Evolutionary conservation across 768 basidiomycete species (phyloP).

Genomic region (Lanmaoa rubissima): DNA sequence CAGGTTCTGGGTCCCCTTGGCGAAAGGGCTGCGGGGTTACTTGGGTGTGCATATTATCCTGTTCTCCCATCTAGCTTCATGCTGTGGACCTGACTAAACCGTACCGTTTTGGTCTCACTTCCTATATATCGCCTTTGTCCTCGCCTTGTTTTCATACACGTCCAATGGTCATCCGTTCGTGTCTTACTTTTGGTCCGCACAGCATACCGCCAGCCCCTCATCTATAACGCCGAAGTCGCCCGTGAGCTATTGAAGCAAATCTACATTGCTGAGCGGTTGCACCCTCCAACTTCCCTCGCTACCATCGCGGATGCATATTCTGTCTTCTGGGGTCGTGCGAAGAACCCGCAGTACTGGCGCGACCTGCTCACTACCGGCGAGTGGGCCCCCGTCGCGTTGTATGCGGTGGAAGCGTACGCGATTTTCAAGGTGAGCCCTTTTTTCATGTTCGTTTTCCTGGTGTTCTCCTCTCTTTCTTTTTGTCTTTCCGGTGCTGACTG

Average conservation of each 20-base stretch:
- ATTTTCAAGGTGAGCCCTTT: conserved; percentile 70
- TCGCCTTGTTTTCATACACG: not conserved
- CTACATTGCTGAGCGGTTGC: conserved; percentile 60
- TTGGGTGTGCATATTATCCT: conserved; percentile 45
- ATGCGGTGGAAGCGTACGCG: conserved; percentile 84
- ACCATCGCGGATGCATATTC: conserved; percentile 58
- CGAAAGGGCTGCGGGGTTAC: conserved; percentile 53
- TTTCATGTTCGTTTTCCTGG: not conserved
- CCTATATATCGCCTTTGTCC: not conserved
- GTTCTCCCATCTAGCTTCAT: not conserved
- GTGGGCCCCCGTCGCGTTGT: conserved; percentile 63
- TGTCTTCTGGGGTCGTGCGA: conserved; percentile 63
- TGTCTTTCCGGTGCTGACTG: conserved; percentile 1
- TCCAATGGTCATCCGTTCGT: not conserved
- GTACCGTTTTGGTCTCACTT: not conserved
- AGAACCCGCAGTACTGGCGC: conserved; percentile 59
- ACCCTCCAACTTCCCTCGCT: conserved; percentile 59
- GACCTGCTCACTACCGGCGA: conserved; percentile 60
- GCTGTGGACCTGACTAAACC: conserved; percentile 1
- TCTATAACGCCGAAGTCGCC: conserved; percentile 76
- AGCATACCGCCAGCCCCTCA: conserved; percentile 76
- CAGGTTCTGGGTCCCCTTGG: conserved; percentile 48
- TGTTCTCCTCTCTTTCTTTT: not conserved
- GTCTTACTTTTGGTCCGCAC: not conserved
- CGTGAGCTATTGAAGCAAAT: conserved; percentile 76